A percentile compares a stretch with the other conserved stretches of the same genome.
These are phyloP conservation scores for Aegilops sharonensis DNA, from an alignment of 176 grass and related monocot genomes.

Conservation along the genomic window DNA sequence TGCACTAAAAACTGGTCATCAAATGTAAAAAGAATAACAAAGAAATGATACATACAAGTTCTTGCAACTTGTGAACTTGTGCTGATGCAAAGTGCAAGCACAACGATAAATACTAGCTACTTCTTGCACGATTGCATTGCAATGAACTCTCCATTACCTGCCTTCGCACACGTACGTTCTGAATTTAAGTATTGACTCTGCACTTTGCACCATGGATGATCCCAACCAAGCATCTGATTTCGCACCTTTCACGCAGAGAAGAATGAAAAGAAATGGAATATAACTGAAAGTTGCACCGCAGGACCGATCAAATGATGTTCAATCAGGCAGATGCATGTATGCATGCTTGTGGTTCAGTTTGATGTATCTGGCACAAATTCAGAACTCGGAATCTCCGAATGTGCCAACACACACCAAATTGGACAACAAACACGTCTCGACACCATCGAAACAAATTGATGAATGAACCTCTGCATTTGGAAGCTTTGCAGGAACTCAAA, in stretches of 20 bases:
- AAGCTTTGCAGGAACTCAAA: conserved; percentile 37
- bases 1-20: background rate
- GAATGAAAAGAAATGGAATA: background rate
- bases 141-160: background rate
- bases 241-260: background rate
- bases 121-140: conserved; percentile 15
- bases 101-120: background rate
- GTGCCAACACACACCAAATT: conserved; percentile 43
- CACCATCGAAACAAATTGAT: background rate
- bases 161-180: background rate
- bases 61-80: background rate
- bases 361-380: conserved; percentile 39
- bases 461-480: background rate
- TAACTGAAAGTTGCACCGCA: background rate
- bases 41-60: background rate
- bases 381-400: background rate
- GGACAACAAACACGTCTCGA: conserved; percentile 36
- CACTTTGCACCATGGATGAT: background rate
- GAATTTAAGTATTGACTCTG: background rate
- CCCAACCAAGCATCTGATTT: background rate
- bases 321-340: background rate
- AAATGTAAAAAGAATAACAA: background rate
- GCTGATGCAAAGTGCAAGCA: background rate
- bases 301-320: background rate
- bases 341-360: conserved; percentile 39